Conservation (phyloP, 2,329 filamentous ascomycete species). For the Talaromyces funiculosus region DNA sequence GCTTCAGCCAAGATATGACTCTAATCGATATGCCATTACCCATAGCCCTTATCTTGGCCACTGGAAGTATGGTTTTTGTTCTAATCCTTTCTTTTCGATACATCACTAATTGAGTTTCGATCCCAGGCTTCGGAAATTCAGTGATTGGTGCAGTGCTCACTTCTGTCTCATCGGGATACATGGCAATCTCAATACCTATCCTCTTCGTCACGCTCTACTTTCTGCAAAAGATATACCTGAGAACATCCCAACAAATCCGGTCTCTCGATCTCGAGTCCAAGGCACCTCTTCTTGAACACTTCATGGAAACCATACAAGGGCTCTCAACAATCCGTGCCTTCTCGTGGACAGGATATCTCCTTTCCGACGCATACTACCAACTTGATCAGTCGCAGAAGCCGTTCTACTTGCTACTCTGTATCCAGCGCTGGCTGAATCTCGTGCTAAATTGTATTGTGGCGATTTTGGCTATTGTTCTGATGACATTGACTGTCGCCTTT, state of each 20-base stretch:
- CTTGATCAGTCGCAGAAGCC: constrained; percentile 53
- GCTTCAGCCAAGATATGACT: constrained; percentile 37
- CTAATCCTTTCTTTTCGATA: no score
- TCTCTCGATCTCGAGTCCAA: constrained; percentile 58
- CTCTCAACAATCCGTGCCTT: constrained; percentile 53
- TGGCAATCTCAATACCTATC: constrained; percentile 48
- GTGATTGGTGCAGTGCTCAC: constrained; percentile 1
- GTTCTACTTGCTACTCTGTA: constrained; percentile 52
- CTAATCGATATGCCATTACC: constrained; percentile 42
- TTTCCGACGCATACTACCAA: constrained; percentile 41
- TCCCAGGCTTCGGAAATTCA: constrained; percentile 8
- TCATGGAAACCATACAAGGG: constrained; percentile 52
- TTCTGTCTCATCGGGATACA: constrained; percentile 39
- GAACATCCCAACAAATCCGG: constrained; percentile 56
- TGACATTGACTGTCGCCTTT: constrained; percentile 45
- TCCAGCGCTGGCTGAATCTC: constrained; percentile 54
- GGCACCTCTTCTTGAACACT: constrained; percentile 53
- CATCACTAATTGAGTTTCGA: no score
- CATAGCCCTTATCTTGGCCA: constrained; percentile 34
- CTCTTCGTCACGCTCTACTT: constrained; percentile 43
- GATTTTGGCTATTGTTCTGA: constrained; percentile 43
- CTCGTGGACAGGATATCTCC: constrained; percentile 44
- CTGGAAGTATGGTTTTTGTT: constrained; percentile 27
- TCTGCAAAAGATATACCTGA: constrained; percentile 54
- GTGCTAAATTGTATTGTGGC: constrained; percentile 48